These are phyloP conservation scores for Picochlorum sp. DNA, from an alignment of 139 green algal genomes.

Conservation along the genomic window DNA sequence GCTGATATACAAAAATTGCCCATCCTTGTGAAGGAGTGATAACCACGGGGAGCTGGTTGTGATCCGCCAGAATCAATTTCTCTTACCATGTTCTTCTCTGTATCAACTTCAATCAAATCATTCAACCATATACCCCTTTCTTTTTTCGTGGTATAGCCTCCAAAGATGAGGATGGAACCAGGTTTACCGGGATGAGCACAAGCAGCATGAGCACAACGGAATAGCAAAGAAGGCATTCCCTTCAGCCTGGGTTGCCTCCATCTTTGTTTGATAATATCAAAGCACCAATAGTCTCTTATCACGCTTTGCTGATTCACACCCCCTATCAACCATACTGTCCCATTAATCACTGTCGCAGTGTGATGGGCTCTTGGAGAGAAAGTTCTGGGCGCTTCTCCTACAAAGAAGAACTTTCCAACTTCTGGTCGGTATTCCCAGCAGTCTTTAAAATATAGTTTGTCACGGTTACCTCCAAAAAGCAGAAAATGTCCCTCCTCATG, in stretches of 20 bases:
- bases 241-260: not conserved
- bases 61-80: not conserved
- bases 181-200: conserved; percentile 7
- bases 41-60: conserved; percentile 1
- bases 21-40: conserved; percentile 3
- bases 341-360: conserved; percentile 9
- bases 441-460: not conserved
- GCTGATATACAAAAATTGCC: conserved; percentile 4
- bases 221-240: conserved; percentile 1
- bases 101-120: conserved; percentile 13
- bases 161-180: conserved; percentile 5
- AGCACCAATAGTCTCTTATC: not conserved
- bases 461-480: conserved; percentile 1
- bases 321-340: conserved; percentile 16
- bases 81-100: not conserved
- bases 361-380: conserved; percentile 6
- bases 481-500: not conserved
- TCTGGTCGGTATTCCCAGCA: not conserved
- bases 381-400: not conserved
- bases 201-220: conserved; percentile 13
- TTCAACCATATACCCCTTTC: conserved; percentile 4
- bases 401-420: not conserved
- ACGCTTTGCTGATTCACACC: not conserved
- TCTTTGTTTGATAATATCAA: not conserved
- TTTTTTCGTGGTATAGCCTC: conserved; percentile 4